These are phyloP conservation scores for Botryotinia globosa DNA, from an alignment of 2,329 filamentous ascomycete genomes.

Conservation along the genomic window DNA sequence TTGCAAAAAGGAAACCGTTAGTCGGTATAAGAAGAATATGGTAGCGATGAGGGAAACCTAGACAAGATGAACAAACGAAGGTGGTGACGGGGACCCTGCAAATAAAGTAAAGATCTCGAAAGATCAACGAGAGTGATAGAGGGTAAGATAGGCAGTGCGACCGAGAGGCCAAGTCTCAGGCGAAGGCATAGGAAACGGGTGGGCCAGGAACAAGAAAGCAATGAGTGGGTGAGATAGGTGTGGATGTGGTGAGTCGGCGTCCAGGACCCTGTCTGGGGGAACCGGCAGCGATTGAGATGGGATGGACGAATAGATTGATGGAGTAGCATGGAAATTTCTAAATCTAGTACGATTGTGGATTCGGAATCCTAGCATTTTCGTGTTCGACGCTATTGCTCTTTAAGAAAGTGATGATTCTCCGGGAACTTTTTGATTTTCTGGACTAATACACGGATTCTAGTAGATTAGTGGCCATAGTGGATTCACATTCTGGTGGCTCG, in stretches of 20 bases:
- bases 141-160: slow-evolving; percentile 35
- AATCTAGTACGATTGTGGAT: slow-evolving; percentile 22
- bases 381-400: slow-evolving; percentile 22
- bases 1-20: slow-evolving; percentile 38
- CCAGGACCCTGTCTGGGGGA: slow-evolving; percentile 32
- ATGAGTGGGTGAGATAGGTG: slow-evolving; percentile 17
- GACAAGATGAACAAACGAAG: slow-evolving; percentile 34
- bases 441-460: slow-evolving; percentile 3
- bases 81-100: slow-evolving; percentile 38
- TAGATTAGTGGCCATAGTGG: slow-evolving; percentile 14
- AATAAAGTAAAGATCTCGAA: slow-evolving; percentile 38
- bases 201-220: slow-evolving; percentile 34
- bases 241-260: slow-evolving; percentile 19
- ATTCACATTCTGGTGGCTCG: background rate
- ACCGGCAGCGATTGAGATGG: slow-evolving; percentile 31
- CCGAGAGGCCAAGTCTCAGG: slow-evolving; percentile 33
- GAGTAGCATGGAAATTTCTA: slow-evolving; percentile 24
- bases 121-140: slow-evolving; percentile 37
- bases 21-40: slow-evolving; percentile 39
- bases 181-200: slow-evolving; percentile 25
- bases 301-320: slow-evolving; percentile 22
- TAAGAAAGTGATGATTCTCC: slow-evolving; percentile 16
- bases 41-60: slow-evolving; percentile 34
- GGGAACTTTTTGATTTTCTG: slow-evolving; percentile 11
- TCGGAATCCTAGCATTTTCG: slow-evolving; percentile 16